Base-by-base conservation (phyloP, 2,329 filamentous ascomycete genomes). In the Domatiomyces catenatus region DNA sequence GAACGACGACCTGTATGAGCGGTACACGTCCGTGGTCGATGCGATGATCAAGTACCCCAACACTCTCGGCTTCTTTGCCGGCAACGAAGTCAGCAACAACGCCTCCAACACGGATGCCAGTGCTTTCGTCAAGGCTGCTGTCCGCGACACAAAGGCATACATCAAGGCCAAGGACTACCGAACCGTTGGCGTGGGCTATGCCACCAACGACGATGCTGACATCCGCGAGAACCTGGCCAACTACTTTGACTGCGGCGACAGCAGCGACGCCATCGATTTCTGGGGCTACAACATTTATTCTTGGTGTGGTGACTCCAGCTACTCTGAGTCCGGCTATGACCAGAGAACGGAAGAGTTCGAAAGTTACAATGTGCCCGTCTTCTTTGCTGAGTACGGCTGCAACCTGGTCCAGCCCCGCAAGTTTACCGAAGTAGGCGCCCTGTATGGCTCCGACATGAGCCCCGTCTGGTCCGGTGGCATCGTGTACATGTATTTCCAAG, bases 251-350 rank as follows among this genome's bases (percentile, higher is more conserved):
- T 98, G 92, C 65, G 86, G 89, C 51, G 68, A 79, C 54, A 65
- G 73, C 32, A 71, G 73, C 7, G 69, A 70, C 63, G 68, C 84
- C 54, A 94, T 96, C 58, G 92, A 98, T 70, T 96, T 93, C 75
- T 98, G 89, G 86, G 92, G 92, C 53, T 96, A 96, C 83, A 98
- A 98, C 76, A 94, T 96, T 72, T 98, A 98, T 77, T 94, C 89
- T 49, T 98, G 92, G 92, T 98, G 92, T 67, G 92, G 90, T 60
- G 68, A 89, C 60, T 94, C 86, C 63, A 79, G 74, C 62, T 92
- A 84, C 72, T 64, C 74, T 36, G 64, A 75, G 53, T 95, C 92
- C 2, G 86, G 87, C 50, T 98, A 89, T 71, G 75, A 83, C 57
- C 75, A 80, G 51, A 84, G 90, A 66, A 88, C 88, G 60, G 69